Conservation (phyloP, 108 stramenopile species). For the Cyclotella distinguenda region DNA sequence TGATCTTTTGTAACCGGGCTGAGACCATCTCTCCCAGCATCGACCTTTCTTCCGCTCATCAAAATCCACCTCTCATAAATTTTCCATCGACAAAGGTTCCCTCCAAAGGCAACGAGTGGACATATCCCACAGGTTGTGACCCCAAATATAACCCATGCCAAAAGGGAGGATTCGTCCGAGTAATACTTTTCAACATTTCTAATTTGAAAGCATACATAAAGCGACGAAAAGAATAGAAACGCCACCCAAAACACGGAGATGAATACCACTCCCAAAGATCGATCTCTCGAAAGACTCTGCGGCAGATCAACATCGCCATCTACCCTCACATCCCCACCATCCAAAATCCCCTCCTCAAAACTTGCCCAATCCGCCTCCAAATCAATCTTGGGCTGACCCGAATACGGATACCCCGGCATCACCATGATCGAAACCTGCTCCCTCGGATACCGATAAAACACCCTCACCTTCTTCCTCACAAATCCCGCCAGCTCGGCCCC, state of each 20-base stretch:
- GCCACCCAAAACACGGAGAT: constrained; percentile 50
- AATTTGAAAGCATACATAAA: constrained; percentile 53
- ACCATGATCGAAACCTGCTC: constrained; percentile 58
- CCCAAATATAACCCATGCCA: constrained; percentile 37
- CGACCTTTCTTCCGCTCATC: constrained; percentile 35
- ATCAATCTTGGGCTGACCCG: constrained; percentile 70
- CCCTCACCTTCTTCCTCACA: constrained; percentile 61
- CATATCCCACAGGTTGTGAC: constrained; percentile 33
- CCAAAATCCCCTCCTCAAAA: constrained; percentile 33
- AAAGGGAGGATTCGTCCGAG: constrained; percentile 26
- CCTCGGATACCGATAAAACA: constrained; percentile 66
- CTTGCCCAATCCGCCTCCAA: constrained; percentile 66
- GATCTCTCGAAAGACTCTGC: constrained; percentile 24
- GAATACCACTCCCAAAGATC: constrained; percentile 24
- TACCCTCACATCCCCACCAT: constrained; percentile 13
- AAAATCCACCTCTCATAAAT: constrained; percentile 67
- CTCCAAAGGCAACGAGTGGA: constrained; percentile 37
- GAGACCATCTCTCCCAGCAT: background rate
- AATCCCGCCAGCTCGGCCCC: constrained; percentile 8
- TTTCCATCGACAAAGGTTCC: constrained; percentile 52
- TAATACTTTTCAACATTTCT: constrained; percentile 29
- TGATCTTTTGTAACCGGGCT: background rate
- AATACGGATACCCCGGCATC: constrained; percentile 57
- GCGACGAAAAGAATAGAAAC: constrained; percentile 44
- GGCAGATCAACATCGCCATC: constrained; percentile 1